Evolutionary conservation across 345 rosid species (phyloP), one percentile per base, ranked within the genome.

Genomic region (sweet orange (Citrus sinensis)): DNA sequence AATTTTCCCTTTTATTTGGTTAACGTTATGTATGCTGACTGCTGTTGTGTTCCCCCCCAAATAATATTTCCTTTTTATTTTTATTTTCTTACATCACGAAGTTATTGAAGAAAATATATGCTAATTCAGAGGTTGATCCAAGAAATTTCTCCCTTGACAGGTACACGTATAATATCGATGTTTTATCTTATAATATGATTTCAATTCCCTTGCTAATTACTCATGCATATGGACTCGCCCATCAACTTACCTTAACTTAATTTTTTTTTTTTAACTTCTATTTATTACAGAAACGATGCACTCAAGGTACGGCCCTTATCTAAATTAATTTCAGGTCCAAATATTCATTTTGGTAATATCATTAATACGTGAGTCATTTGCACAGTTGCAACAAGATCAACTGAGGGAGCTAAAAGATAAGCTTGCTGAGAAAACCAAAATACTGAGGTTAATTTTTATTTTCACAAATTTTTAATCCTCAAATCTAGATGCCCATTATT

Each of bases 41-140:
- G 29, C 29, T 17, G 19, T 54, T 54, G 58, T 16, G 58, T 54
- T 17, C 2, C 7, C 58, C 56, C 20, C 20, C 1, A 51, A 34
- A 34, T 6, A 42, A 24, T 1, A n/a, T 69, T 2, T 0, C 27
- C n/a, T 6, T 25, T 71, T 39, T 46, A 4, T 19, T 51, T 62
- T 27, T 25, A 16, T 37, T 34, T 20, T 59, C 1, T 4, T 32
- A 0, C 16, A 9, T 58, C 37, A 0, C 5, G 17, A 70, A 86
- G 88, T 16, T 81, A 13, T 19, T 81, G 59, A 74, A 71, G 78
- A 83, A 83, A 71, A 29, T 70, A 39, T 55, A 64, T 49, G 35
- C 63, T 3, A 24, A 42, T 49, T 1, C 70, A 0, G 81, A 79
- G 7, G 62, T 7, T 7, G 74, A 66, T n/a, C 27, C 39, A 42